Conservation (phyloP, 208 protist species). For the Novymonas esmeraldas region DNA sequence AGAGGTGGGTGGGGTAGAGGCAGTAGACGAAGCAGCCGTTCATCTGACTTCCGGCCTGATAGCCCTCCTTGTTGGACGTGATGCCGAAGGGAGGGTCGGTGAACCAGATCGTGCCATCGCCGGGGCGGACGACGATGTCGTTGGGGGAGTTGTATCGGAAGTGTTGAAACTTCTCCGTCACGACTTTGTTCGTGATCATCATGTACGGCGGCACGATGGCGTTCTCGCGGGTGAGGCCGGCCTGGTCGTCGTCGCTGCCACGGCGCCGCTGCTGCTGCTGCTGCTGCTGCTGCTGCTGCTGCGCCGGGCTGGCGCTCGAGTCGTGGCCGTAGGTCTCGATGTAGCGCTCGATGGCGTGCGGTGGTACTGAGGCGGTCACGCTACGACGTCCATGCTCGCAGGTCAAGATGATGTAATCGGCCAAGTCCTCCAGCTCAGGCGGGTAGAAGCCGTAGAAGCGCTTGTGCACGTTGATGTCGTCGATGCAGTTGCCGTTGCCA, state of each 20-base stretch:
- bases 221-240: slow-evolving; percentile 6
- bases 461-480: slow-evolving; percentile 25
- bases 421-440: slow-evolving; percentile 25
- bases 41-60: slow-evolving; percentile 25
- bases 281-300: not conserved
- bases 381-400: slow-evolving; percentile 30
- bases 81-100: slow-evolving; percentile 36
- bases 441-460: slow-evolving; percentile 36
- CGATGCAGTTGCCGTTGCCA: slow-evolving; percentile 31
- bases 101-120: slow-evolving; percentile 40
- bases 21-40: slow-evolving; percentile 32
- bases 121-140: slow-evolving; percentile 32
- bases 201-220: slow-evolving; percentile 27
- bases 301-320: slow-evolving; percentile 9
- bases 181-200: slow-evolving; percentile 32
- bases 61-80: slow-evolving; percentile 28
- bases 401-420: slow-evolving; percentile 30
- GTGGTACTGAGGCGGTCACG: slow-evolving; percentile 26
- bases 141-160: slow-evolving; percentile 38
- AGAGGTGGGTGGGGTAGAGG: slow-evolving; percentile 22
- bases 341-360: slow-evolving; percentile 31
- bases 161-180: slow-evolving; percentile 27
- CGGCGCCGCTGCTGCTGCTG: no score
- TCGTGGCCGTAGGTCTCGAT: slow-evolving; percentile 24
- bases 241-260: slow-evolving; percentile 18